Evolutionary conservation across 495 filamentous ascomycete species (phyloP).

Genomic region (Daldinia concentrica): DNA sequence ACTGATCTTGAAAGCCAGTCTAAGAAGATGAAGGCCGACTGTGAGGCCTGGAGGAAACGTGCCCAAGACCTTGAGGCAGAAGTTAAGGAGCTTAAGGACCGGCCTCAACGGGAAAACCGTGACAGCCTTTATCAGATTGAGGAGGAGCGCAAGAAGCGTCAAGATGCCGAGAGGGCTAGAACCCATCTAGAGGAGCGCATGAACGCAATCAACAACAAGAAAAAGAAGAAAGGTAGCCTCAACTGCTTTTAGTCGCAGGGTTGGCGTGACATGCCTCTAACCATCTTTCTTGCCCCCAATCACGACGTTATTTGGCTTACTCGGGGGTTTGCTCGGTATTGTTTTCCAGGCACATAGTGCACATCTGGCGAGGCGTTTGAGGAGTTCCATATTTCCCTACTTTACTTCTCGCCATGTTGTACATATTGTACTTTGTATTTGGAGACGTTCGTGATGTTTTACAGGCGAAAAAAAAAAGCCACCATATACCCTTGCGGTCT

Average conservation of each 20-base stretch:
- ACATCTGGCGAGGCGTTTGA: slow-evolving; percentile 39
- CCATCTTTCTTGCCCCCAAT: slow-evolving; percentile 12
- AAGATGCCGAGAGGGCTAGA: slow-evolving; percentile 86
- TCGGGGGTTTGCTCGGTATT: slow-evolving; percentile 7
- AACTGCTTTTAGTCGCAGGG: slow-evolving; percentile 83
- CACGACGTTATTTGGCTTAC: slow-evolving; percentile 9
- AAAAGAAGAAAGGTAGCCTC: slow-evolving; percentile 94
- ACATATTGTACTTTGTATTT: slow-evolving; percentile 20
- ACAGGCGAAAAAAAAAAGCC: slow-evolving; percentile 8
- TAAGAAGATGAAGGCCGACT: slow-evolving; percentile 85
- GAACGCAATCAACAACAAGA: slow-evolving; percentile 88
- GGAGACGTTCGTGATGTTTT: slow-evolving; percentile 10
- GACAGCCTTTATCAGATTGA: slow-evolving; percentile 88
- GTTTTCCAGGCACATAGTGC: slow-evolving; percentile 15
- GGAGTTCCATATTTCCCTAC: slow-evolving; percentile 19
- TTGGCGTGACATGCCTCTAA: slow-evolving; percentile 18
- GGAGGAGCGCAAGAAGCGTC: slow-evolving; percentile 86
- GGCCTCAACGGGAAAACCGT: slow-evolving; percentile 60
- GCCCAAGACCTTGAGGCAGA: slow-evolving; percentile 80
- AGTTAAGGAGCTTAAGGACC: slow-evolving; percentile 68
- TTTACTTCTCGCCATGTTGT: slow-evolving; percentile 17
- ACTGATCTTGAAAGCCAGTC: slow-evolving; percentile 89
- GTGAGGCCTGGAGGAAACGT: slow-evolving; percentile 89
- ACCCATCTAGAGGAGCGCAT: slow-evolving; percentile 92
- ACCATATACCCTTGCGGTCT: slow-evolving; percentile 28